These are phyloP conservation scores for Phytopythium vexans DNA, from an alignment of 352 stramenopile species.

Conservation along the genomic window DNA sequence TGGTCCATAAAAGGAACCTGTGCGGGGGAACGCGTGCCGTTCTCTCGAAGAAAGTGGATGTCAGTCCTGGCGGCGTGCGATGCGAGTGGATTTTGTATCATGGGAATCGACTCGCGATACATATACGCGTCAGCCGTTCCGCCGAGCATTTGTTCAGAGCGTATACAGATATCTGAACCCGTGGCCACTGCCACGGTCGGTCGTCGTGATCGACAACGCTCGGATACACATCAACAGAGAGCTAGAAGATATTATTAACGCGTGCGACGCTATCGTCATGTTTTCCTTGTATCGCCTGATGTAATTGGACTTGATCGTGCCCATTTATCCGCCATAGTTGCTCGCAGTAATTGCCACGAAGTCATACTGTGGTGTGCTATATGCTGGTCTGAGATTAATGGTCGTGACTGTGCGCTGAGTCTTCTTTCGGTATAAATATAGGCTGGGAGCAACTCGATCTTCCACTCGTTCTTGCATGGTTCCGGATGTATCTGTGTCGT, in stretches of 20 bases:
- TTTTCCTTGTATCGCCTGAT: too few species aligned
- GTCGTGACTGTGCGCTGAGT: not conserved
- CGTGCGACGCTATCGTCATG: conserved; percentile 5
- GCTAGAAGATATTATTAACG: conserved; percentile 10
- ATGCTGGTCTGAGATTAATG: not conserved
- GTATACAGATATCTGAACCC: conserved; percentile 9
- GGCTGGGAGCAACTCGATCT: not conserved
- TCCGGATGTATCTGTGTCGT: not conserved
- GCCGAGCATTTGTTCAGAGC: not conserved
- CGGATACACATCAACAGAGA: conserved; percentile 19
- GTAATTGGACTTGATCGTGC: too few species aligned
- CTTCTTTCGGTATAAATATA: not conserved
- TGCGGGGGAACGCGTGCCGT: conserved; percentile 4
- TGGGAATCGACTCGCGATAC: conserved; percentile 8
- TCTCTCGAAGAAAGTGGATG: conserved; percentile 8
- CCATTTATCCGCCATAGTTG: too few species aligned
- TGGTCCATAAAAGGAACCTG: not conserved
- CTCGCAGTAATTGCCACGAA: too few species aligned
- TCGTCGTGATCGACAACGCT: conserved; percentile 20
- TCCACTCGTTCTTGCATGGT: not conserved
- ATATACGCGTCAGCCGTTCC: conserved; percentile 8
- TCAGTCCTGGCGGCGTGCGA: conserved; percentile 10
- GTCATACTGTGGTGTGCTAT: not conserved
- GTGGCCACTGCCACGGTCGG: conserved; percentile 14
- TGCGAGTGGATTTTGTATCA: conserved; percentile 1